A percentile compares a stretch with the other conserved stretches of the same genome.
Evolutionary conservation across 2,329 filamentous ascomycete species (phyloP).

Genomic region (Penicillium sp.): DNA sequence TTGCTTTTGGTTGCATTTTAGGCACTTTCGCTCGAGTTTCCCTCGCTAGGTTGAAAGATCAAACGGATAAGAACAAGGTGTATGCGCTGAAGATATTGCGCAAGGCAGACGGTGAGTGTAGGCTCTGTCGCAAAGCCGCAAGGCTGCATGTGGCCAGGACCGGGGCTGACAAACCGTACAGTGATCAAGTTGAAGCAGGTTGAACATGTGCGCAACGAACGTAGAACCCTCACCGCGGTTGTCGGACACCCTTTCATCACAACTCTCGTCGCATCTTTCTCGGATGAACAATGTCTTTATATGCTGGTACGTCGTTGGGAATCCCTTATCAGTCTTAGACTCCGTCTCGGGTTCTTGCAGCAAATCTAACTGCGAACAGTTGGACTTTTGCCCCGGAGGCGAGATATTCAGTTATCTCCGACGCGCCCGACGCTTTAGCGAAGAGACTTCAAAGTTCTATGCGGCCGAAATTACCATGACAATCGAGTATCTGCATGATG

Average conservation of each 20-base stretch:
- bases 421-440: slow-evolving; percentile 65
- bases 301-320: slow-evolving; percentile 49
- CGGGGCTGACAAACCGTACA: slow-evolving; percentile 24
- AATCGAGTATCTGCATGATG: slow-evolving; percentile 66
- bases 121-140: background rate
- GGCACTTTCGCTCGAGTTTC: slow-evolving; percentile 58
- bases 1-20: slow-evolving; percentile 27
- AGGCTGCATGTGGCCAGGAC: slow-evolving; percentile 5
- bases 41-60: slow-evolving; percentile 49
- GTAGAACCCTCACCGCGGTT: slow-evolving; percentile 65
- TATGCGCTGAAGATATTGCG: slow-evolving; percentile 56
- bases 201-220: slow-evolving; percentile 70
- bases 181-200: slow-evolving; percentile 68
- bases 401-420: slow-evolving; percentile 70
- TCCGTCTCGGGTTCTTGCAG: background rate
- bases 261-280: slow-evolving; percentile 66
- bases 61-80: slow-evolving; percentile 44
- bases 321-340: background rate
- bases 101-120: slow-evolving; percentile 52
- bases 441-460: slow-evolving; percentile 67
- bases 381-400: slow-evolving; percentile 70
- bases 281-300: slow-evolving; percentile 63
- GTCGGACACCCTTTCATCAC: slow-evolving; percentile 70
- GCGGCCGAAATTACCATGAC: slow-evolving; percentile 69
- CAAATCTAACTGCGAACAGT: slow-evolving; percentile 43